These are phyloP conservation scores for Goffeauzyma gilvescens DNA, from an alignment of 768 basidiomycete genomes.

Conservation along the genomic window DNA sequence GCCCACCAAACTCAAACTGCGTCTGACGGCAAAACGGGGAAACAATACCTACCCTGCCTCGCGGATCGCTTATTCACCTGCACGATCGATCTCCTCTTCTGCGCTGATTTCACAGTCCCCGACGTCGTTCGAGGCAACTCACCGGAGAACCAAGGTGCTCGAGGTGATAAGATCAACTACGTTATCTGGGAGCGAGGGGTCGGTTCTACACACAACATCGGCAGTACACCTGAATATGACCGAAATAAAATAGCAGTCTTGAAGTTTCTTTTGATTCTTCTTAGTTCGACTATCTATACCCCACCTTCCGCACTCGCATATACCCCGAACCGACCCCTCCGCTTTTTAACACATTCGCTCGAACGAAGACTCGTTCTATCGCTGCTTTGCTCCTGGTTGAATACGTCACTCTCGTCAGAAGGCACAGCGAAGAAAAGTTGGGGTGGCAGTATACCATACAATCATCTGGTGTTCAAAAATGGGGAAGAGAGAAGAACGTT, in stretches of 20 bases:
- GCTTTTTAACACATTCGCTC: slow-evolving; percentile 53
- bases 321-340: slow-evolving; percentile 52
- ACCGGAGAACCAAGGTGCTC: slow-evolving; percentile 6
- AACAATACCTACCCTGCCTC: slow-evolving; percentile 46
- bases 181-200: slow-evolving; percentile 70
- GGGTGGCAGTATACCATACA: slow-evolving; percentile 53
- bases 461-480: slow-evolving; percentile 70
- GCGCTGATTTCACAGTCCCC: slow-evolving; percentile 82
- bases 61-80: slow-evolving; percentile 62
- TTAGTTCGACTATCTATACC: slow-evolving; percentile 78
- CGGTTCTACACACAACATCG: slow-evolving; percentile 62
- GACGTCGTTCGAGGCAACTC: slow-evolving; percentile 24
- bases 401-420: slow-evolving; percentile 42
- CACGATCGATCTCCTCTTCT: slow-evolving; percentile 71
- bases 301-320: slow-evolving; percentile 49
- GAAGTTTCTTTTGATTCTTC: slow-evolving; percentile 64
- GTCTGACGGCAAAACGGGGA: no score
- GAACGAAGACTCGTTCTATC: slow-evolving; percentile 58
- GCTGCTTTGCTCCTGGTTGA: slow-evolving; percentile 76
- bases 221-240: slow-evolving; percentile 46
- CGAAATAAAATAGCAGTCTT: slow-evolving; percentile 73
- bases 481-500: slow-evolving; percentile 58
- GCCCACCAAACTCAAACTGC: no score
- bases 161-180: slow-evolving; percentile 31
- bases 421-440: slow-evolving; percentile 13